Percentiles rank a stretch among this genome's conserved stretches.
Evolutionary conservation across 163 green algal genomes (phyloP).

Genomic region (Chlorella variabilis): DNA sequence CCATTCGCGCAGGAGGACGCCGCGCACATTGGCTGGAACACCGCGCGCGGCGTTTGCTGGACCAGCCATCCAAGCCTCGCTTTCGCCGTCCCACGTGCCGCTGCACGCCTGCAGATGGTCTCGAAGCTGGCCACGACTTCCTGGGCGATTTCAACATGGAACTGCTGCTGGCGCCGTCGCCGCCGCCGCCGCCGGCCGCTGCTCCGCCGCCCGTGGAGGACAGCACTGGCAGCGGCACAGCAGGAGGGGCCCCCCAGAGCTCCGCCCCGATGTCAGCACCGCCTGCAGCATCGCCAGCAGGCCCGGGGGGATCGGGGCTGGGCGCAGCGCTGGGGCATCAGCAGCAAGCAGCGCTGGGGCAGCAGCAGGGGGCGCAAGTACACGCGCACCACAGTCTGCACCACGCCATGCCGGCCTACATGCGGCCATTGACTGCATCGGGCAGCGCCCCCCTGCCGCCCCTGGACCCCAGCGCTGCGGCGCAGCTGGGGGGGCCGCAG

Average conservation of each 20-base stretch:
- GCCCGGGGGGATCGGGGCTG: not conserved
- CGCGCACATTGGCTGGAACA: not conserved
- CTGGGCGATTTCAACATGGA: constrained; percentile 14
- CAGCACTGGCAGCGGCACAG: constrained; percentile 24
- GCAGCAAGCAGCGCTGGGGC: not conserved
- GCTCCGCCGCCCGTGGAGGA: constrained; percentile 10
- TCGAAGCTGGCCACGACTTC: not conserved
- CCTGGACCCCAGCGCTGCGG: not conserved
- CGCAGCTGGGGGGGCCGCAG: no score
- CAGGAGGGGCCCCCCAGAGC: not conserved
- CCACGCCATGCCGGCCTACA: not conserved
- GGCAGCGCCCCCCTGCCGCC: not conserved
- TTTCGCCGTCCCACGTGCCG: not conserved
- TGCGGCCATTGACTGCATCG: not conserved
- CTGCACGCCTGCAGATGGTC: not conserved
- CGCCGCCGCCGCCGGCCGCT: constrained; percentile 1
- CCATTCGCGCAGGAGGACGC: not conserved
- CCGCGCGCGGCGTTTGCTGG: not conserved
- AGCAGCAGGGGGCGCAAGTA: no score
- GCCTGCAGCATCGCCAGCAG: not conserved
- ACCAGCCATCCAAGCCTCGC: not conserved
- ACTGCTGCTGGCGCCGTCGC: constrained; percentile 13
- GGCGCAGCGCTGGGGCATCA: not conserved
- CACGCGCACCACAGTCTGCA: no score
- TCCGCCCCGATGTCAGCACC: not conserved